phyloP scores from a whole-genome alignment of 2,329 filamentous ascomycete genomes.

The Graphilbum sp. region DNA sequence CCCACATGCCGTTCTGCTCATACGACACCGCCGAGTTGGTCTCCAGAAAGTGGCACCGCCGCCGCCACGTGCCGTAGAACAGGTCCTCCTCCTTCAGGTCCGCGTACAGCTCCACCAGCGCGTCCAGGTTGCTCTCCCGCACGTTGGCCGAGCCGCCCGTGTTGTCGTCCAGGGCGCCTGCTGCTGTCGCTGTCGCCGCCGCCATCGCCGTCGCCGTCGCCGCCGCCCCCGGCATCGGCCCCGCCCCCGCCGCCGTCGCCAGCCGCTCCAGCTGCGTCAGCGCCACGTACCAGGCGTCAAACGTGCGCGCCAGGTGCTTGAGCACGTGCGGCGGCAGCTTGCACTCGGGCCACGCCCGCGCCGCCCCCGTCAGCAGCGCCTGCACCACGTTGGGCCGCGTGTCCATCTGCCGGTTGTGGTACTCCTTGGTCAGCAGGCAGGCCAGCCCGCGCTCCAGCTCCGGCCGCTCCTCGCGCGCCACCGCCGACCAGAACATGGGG shows the following conservation, averaged over 20 bases:
- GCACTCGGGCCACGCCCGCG: slow-evolving; percentile 69
- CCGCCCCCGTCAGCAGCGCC: slow-evolving; percentile 74
- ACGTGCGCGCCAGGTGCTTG: slow-evolving; percentile 87
- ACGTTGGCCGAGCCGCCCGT: slow-evolving; percentile 73
- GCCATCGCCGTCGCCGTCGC: too few relatives aligned
- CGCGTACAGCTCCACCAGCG: slow-evolving; percentile 84
- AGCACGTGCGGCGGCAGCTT: slow-evolving; percentile 91
- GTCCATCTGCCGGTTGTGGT: slow-evolving; percentile 85
- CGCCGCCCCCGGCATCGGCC: too few relatives aligned
- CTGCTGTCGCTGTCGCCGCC: too few relatives aligned
- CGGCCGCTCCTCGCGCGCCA: slow-evolving; percentile 70
- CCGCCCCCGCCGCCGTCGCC: slow-evolving; percentile 33
- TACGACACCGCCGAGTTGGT: slow-evolving; percentile 95
- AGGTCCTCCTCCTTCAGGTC: slow-evolving; percentile 87
- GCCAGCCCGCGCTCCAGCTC: slow-evolving; percentile 88
- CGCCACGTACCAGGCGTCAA: slow-evolving; percentile 95
- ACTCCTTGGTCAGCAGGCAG: slow-evolving; percentile 83
- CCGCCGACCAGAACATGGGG: slow-evolving; percentile 83
- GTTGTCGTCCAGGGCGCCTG: slow-evolving; percentile 66
- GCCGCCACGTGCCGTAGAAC: slow-evolving; percentile 93
- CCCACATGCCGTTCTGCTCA: slow-evolving; percentile 98
- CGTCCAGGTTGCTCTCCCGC: slow-evolving; percentile 88
- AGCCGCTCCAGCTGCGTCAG: slow-evolving; percentile 79
- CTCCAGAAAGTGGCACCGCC: slow-evolving; percentile 90
- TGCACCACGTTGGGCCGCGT: slow-evolving; percentile 92